Evolutionary conservation across 2,329 filamentous ascomycete species (phyloP), one percentile per base, ranked within the genome.

Genomic region (Cladosporium velox): DNA sequence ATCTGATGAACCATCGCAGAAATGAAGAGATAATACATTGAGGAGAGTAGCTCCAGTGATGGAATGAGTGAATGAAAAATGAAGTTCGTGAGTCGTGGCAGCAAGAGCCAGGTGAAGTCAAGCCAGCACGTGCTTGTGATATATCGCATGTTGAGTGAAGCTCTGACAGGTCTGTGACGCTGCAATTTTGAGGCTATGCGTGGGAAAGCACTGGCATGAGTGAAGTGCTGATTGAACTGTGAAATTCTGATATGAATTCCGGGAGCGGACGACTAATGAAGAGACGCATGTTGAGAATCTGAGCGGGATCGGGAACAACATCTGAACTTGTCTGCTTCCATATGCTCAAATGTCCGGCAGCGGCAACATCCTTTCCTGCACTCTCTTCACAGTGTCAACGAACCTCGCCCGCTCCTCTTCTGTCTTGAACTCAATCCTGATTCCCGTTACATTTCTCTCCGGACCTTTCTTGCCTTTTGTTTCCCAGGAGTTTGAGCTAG

Each of bases 351-450:
- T 52, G 62, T 79, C 79, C 24, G 80, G 80, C 66, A 82, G 66
- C 41, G 77, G 75, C 49, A 79, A 69, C 71, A 77, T 70, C 24
- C 72, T 74, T 66, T 69, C 71, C 71, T 82, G 79, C 65, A 78
- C 75, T 66, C 77, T 75, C 68, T 71, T 75, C 18, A 78, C 76
- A 70, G 78, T 69, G 0, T 64, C 71, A 59, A 82, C 66, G 68
- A 83, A 83, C 61, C 73, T 69, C 30, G 66, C 72, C 71, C 79
- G 79, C 71, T 82, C 80, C 28, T 72, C 73, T 51, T 81, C 79
- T 2, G 68, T 78, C 60, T 77, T 77, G 70, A 83, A 83, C 69
- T 82, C 80, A 18, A 83, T 77, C 70, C 73, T 75, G 3, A 79
- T 77, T 1, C 80, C 80, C 10, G 72, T 76, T n/a, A 83, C 77